Evolutionary conservation across 78 protist genomes (phyloP), one percentile per base, ranked within the genome.

Genomic region (Parvularia atlantis): DNA sequence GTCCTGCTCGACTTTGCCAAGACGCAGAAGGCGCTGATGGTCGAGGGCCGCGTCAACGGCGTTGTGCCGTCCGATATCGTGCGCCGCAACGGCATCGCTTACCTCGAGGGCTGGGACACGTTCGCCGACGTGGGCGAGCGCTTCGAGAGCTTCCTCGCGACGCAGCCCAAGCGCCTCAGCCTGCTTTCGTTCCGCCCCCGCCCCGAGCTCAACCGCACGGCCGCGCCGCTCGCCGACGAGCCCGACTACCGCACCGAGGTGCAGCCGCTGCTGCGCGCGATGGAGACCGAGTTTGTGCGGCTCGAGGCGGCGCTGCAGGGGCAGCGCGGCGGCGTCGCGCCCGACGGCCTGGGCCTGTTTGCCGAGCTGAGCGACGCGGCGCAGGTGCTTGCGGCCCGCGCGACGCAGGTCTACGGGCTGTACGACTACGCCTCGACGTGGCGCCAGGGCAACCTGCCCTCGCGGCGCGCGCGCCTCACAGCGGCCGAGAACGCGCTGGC

Each of bases 81-180:
- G 31, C 9, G n/a, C 10, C 35, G 35, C 59, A 53, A 53, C 35
- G 59, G 59, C 33, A 2, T 11, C 24, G 59, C 59, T 5, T 53
- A 53, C 59, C 28, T 53, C 36, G 59, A 53, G 33, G 59, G 59
- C 59, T 53, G 59, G 59, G 59, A 53, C 33, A 7, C 59, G 16
- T 53, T 22, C 17, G 59, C 59, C 2, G 36, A 53, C 36, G 2
- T 53, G 22, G 59, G 36, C 14, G 59, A 16, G 11, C 11, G 2
- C 35, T n/a, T 33, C 59, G 5, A 28, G 28, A 9, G 17, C 36
- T 2, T 5, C 24, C 28, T 53, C 59, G 3, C 59, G 1, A 48
- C 36, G 10, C 59, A 53, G 35, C 59, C 59, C 16, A 10, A n/a
- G 35, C 59, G 59, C 59, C 1, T 28, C 22, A 4, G 35, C 59